phyloP scores from a whole-genome alignment of 129 eudicot genomes.

The Heracleum sosnowskyi region DNA sequence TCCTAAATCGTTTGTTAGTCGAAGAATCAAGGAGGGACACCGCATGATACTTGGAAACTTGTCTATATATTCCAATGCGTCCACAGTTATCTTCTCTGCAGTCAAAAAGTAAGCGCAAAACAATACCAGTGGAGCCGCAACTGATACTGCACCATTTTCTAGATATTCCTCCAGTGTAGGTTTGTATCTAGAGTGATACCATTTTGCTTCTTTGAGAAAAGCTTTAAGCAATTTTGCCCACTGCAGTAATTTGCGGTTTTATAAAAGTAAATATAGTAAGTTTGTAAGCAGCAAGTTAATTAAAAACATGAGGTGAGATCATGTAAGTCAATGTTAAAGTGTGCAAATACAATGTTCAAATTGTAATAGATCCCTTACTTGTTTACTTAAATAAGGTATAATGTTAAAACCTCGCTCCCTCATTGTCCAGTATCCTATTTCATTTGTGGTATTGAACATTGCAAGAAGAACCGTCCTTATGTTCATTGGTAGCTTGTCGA shows the following conservation, averaged over 20 bases:
- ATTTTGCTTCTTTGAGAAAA: background rate
- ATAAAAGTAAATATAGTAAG: too few relatives aligned
- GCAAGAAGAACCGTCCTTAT: background rate
- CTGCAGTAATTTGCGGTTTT: background rate
- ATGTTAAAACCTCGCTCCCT: conserved; percentile 12
- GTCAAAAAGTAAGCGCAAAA: background rate
- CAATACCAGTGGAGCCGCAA: background rate
- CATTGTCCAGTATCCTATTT: background rate
- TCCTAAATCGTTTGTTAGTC: conserved; percentile 24
- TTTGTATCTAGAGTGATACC: conserved; percentile 3
- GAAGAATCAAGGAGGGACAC: conserved; percentile 2
- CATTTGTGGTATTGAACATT: conserved; percentile 2
- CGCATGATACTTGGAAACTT: conserved; percentile 1
- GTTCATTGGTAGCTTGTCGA: background rate
- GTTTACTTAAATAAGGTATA: background rate
- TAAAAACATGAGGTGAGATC: too few relatives aligned
- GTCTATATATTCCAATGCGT: background rate
- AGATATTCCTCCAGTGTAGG: conserved; percentile 23
- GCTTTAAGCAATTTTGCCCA: background rate
- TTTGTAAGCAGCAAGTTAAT: background rate
- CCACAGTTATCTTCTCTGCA: background rate
- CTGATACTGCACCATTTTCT: conserved; percentile 13
- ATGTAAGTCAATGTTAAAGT: background rate
- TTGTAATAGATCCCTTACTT: background rate
- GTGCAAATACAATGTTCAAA: background rate